phyloP scores from a whole-genome alignment of 495 filamentous ascomycete species.

The Zalerion maritima region DNA sequence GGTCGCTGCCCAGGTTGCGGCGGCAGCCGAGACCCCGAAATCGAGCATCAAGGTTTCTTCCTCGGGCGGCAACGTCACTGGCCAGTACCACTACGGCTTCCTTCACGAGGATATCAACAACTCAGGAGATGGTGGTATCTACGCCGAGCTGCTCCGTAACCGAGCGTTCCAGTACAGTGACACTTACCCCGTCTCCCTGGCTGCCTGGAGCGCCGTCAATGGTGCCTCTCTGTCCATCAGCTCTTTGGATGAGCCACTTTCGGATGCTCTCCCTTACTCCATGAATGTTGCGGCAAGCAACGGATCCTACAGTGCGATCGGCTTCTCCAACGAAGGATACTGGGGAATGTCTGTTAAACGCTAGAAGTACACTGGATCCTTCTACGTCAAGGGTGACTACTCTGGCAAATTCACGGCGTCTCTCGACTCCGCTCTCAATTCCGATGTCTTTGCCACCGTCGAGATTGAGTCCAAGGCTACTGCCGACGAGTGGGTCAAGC shows the following conservation, averaged over 20 bases:
- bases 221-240: slow-evolving; percentile 35
- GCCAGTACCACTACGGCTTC: slow-evolving; percentile 23
- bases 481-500: slow-evolving; percentile 30
- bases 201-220: slow-evolving; percentile 40
- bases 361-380: slow-evolving; percentile 38
- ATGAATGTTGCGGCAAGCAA: slow-evolving; percentile 35
- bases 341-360: slow-evolving; percentile 44
- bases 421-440: slow-evolving; percentile 30
- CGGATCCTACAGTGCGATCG: slow-evolving; percentile 24
- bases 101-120: slow-evolving; percentile 53
- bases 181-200: slow-evolving; percentile 26
- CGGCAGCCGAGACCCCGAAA: slow-evolving; percentile 6
- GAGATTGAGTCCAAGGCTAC: slow-evolving; percentile 23
- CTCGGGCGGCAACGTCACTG: slow-evolving; percentile 22
- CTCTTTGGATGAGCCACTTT: slow-evolving; percentile 30
- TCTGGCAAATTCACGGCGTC: slow-evolving; percentile 26
- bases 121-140: slow-evolving; percentile 63
- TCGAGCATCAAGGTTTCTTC: slow-evolving; percentile 18
- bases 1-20: not conserved
- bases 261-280: slow-evolving; percentile 40
- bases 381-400: slow-evolving; percentile 38
- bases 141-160: slow-evolving; percentile 59
- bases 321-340: slow-evolving; percentile 45
- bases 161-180: slow-evolving; percentile 44
- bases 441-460: slow-evolving; percentile 27